Conservation (phyloP, 305 asterid species). For the Withania somnifera region DNA sequence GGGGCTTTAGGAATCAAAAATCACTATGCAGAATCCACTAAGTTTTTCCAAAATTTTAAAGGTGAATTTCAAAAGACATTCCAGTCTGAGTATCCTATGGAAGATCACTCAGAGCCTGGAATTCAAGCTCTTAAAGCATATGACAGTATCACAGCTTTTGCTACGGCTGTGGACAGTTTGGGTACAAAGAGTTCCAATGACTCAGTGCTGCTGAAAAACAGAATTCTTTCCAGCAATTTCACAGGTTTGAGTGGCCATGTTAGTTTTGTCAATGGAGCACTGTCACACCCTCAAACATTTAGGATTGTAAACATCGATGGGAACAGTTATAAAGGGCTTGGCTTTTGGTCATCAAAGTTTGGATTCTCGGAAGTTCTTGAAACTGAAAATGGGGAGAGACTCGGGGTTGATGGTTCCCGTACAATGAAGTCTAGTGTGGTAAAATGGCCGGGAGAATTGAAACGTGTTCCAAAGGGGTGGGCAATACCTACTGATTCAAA, state of each 20-base stretch:
- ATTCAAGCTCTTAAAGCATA: conserved; percentile 28
- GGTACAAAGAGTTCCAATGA: not conserved
- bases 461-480: conserved; percentile 34
- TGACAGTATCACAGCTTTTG: conserved; percentile 22
- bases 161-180: conserved; percentile 3
- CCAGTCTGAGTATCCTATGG: conserved; percentile 14
- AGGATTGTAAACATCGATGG: conserved; percentile 25
- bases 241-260: conserved; percentile 24
- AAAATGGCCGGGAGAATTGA: conserved; percentile 32
- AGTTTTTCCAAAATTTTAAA: conserved; percentile 10
- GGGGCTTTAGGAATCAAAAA: conserved; percentile 33
- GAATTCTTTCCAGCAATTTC: conserved; percentile 14
- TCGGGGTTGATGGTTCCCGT: not conserved
- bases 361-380: conserved; percentile 4
- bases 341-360: conserved; percentile 19
- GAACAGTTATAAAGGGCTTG: conserved; percentile 22
- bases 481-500: conserved; percentile 22
- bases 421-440: conserved; percentile 4
- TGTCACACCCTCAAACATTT: conserved; percentile 1
- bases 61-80: conserved; percentile 8
- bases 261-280: conserved; percentile 1
- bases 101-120: conserved; percentile 19
- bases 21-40: conserved; percentile 7
- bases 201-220: conserved; percentile 6
- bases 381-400: not conserved